Conservation (phyloP, 495 filamentous ascomycete genomes). For the Achaetomiella virescens region DNA sequence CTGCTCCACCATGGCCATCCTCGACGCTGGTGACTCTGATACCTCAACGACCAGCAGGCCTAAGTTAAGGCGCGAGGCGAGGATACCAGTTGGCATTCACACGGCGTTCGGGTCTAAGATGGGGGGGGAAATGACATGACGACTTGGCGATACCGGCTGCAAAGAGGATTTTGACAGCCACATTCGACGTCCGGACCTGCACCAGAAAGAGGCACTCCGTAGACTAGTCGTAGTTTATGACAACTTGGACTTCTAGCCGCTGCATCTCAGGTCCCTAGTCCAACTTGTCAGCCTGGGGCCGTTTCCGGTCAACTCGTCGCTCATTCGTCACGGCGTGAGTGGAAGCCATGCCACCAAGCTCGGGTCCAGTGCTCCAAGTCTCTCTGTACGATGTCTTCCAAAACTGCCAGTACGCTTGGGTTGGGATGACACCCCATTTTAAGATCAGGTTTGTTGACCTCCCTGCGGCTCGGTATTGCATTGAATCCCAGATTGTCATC, state of each 20-base stretch:
- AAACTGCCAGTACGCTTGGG: too few relatives aligned
- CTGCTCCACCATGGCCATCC: constrained; percentile 88
- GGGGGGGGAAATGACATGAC: constrained; percentile 18
- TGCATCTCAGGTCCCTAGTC: too few relatives aligned
- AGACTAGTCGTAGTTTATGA: constrained; percentile 27
- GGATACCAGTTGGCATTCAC: constrained; percentile 19
- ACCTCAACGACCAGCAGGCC: constrained; percentile 64
- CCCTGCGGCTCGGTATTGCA: constrained; percentile 10
- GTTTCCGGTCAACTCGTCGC: too few relatives aligned
- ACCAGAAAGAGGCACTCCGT: constrained; percentile 10
- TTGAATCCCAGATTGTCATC: constrained; percentile 27
- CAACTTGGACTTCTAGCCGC: constrained; percentile 9
- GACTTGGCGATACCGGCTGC: constrained; percentile 22
- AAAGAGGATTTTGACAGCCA: constrained; percentile 15
- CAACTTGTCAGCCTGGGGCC: too few relatives aligned
- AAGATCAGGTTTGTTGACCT: not conserved
- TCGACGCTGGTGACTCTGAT: constrained; percentile 97
- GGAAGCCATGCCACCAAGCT: too few relatives aligned
- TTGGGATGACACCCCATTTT: not conserved
- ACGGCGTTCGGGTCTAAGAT: constrained; percentile 38
- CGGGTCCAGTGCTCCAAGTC: too few relatives aligned
- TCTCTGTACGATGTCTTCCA: not conserved
- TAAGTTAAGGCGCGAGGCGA: constrained; percentile 32
- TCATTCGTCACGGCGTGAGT: too few relatives aligned
- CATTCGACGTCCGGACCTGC: constrained; percentile 12